These are phyloP conservation scores for Cystofilobasidium macerans DNA, from an alignment of 768 basidiomycete species.

Conservation along the genomic window DNA sequence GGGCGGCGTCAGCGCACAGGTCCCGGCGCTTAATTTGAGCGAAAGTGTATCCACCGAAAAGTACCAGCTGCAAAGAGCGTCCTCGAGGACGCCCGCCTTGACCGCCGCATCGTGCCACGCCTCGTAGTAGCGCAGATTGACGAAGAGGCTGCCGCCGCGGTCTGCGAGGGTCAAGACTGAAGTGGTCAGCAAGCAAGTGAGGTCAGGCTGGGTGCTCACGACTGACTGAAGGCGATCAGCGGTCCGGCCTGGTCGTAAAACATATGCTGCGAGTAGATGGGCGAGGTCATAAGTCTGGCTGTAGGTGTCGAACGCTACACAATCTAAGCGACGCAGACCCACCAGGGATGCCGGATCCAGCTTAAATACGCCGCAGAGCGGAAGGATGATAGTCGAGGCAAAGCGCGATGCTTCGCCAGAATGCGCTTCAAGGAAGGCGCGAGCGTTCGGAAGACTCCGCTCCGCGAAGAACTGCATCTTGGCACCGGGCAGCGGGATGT, in stretches of 20 bases:
- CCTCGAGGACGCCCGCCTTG: slow-evolving; percentile 43
- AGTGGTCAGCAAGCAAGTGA: too few species aligned
- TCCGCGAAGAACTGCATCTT: slow-evolving; percentile 33
- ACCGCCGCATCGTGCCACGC: slow-evolving; percentile 53
- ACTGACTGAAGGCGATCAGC: slow-evolving; percentile 70
- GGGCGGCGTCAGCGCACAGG: too few species aligned
- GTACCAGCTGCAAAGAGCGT: slow-evolving; percentile 81
- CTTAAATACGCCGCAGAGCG: slow-evolving; percentile 59
- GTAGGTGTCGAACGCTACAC: not conserved
- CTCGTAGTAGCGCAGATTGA: slow-evolving; percentile 21
- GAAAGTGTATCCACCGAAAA: too few species aligned
- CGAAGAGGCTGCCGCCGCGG: slow-evolving; percentile 8
- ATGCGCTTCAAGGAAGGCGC: slow-evolving; percentile 11
- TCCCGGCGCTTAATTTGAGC: too few species aligned
- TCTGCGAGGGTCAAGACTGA: not conserved
- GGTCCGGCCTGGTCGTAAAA: slow-evolving; percentile 74
- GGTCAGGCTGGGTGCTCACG: too few species aligned
- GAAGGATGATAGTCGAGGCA: slow-evolving; percentile 51
- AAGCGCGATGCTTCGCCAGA: slow-evolving; percentile 54
- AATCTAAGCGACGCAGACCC: not conserved
- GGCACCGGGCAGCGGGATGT: slow-evolving; percentile 8
- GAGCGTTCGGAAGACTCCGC: slow-evolving; percentile 30
- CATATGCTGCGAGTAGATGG: slow-evolving; percentile 66
- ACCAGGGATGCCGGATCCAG: slow-evolving; percentile 23
- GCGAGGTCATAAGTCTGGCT: slow-evolving; percentile 38